Percentiles rank a stretch among this genome's conserved stretches.
phyloP scores from a whole-genome alignment of 1,284 basidiomycete genomes.

The Stereum hirsutum region DNA sequence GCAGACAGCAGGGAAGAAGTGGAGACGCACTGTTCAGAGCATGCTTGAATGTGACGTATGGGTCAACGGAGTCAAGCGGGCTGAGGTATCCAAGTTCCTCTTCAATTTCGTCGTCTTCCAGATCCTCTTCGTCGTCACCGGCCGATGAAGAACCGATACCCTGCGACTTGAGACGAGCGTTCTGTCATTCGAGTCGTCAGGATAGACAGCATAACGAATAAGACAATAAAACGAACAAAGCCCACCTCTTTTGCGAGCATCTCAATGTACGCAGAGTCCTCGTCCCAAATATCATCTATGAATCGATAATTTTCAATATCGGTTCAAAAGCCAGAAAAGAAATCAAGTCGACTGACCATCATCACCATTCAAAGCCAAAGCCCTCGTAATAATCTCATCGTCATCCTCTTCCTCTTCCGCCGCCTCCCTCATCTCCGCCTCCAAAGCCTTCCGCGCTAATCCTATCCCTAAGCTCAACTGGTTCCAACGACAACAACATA shows the following conservation, averaged over 20 bases:
- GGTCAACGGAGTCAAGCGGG: conserved; percentile 64
- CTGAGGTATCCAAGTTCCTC: conserved; percentile 79
- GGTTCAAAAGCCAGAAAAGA: not conserved
- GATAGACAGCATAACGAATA: conserved; percentile 3
- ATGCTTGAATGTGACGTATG: conserved; percentile 65
- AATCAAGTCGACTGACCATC: conserved; percentile 39
- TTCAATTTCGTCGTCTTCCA: conserved; percentile 50
- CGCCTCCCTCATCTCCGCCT: conserved; percentile 48
- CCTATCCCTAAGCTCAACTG: not conserved
- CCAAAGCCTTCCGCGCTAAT: conserved; percentile 57
- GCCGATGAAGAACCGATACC: conserved; percentile 56
- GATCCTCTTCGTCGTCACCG: conserved; percentile 37
- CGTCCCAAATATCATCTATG: conserved; percentile 75
- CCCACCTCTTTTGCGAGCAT: conserved; percentile 71
- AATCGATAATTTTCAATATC: too few relatives aligned
- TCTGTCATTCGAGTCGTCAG: conserved; percentile 7
- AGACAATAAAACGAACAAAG: conserved; percentile 4
- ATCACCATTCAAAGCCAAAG: conserved; percentile 62
- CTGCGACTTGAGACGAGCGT: conserved; percentile 31
- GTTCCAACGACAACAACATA: conserved; percentile 1
- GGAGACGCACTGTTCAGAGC: conserved; percentile 52
- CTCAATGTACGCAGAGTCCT: conserved; percentile 76
- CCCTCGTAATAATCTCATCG: conserved; percentile 46
- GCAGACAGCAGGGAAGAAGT: not conserved
- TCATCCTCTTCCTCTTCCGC: conserved; percentile 50